Evolutionary conservation across 495 filamentous ascomycete species (phyloP).

Genomic region (Neurospora tetraspora): DNA sequence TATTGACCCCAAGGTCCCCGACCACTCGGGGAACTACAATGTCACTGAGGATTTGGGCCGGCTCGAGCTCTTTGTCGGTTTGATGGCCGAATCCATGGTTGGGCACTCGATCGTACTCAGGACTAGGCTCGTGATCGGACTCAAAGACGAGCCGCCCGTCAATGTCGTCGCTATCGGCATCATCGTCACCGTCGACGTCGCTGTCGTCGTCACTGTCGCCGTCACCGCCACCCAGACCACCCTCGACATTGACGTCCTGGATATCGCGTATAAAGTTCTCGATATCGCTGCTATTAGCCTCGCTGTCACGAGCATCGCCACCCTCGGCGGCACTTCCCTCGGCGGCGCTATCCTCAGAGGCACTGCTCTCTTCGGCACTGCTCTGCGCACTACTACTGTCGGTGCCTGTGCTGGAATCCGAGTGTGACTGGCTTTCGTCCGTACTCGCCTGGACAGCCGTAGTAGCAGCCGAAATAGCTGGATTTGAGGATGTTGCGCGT

Average conservation of each 20-base stretch:
- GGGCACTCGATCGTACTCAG: background rate
- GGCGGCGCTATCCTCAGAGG: background rate
- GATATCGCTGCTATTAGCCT: background rate
- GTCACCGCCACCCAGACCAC: background rate
- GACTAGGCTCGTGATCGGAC: background rate
- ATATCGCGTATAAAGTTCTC: background rate
- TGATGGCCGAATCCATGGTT: background rate
- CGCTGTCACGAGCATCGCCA: background rate
- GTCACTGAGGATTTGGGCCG: conserved; percentile 12
- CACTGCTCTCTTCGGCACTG: background rate
- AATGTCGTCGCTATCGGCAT: background rate
- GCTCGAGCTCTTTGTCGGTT: conserved; percentile 4
- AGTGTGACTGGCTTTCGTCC: background rate
- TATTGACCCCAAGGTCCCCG: background rate
- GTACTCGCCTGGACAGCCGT: background rate
- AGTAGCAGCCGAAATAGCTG: background rate
- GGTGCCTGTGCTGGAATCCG: background rate
- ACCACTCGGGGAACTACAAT: conserved; percentile 1
- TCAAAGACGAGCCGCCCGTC: background rate
- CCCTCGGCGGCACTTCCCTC: background rate
- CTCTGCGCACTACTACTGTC: background rate
- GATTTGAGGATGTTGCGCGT: background rate
- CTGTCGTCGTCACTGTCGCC: background rate
- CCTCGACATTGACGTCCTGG: background rate
- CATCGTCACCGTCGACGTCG: background rate